Evolutionary conservation across 2,329 filamentous ascomycete genomes (phyloP).

Genomic region (Raffaelea ambrosiae): DNA sequence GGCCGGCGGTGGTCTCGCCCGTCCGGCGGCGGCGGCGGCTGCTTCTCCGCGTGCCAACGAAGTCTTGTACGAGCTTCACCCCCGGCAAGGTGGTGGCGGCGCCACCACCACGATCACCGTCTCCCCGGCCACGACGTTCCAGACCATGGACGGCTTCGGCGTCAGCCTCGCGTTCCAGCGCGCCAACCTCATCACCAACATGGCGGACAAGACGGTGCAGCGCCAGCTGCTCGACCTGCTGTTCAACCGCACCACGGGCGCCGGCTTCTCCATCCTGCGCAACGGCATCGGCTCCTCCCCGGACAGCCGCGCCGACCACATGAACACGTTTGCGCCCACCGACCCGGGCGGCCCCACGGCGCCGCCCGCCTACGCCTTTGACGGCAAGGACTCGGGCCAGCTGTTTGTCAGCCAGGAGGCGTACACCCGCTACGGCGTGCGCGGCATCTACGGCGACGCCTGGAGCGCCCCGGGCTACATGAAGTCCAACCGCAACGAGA

Average conservation of each 20-base stretch:
- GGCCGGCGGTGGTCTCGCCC: too few relatives aligned
- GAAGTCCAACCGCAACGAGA: constrained; percentile 33
- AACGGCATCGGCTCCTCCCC: constrained; percentile 32
- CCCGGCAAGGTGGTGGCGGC: constrained; percentile 10
- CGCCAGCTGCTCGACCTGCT: constrained; percentile 31
- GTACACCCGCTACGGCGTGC: constrained; percentile 16
- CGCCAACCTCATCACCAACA: constrained; percentile 32
- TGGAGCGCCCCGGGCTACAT: constrained; percentile 39
- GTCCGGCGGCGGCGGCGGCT: too few relatives aligned
- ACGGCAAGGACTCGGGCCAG: constrained; percentile 38
- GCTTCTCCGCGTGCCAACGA: too few relatives aligned
- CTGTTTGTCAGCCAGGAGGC: constrained; percentile 43
- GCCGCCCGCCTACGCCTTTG: constrained; percentile 34
- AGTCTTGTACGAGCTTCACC: constrained; percentile 4
- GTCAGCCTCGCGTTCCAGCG: constrained; percentile 35
- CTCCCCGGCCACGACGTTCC: constrained; percentile 30
- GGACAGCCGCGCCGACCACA: constrained; percentile 20
- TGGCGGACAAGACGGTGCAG: constrained; percentile 24
- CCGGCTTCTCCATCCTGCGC: constrained; percentile 34
- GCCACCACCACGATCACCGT: constrained; percentile 22
- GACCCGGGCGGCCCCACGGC: constrained; percentile 32
- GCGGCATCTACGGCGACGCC: constrained; percentile 31
- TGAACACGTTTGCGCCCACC: constrained; percentile 31
- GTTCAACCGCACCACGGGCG: constrained; percentile 34
- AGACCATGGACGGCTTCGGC: constrained; percentile 37